phyloP scores from a whole-genome alignment of 148 eudicot species.

The Limonium bicolor region DNA sequence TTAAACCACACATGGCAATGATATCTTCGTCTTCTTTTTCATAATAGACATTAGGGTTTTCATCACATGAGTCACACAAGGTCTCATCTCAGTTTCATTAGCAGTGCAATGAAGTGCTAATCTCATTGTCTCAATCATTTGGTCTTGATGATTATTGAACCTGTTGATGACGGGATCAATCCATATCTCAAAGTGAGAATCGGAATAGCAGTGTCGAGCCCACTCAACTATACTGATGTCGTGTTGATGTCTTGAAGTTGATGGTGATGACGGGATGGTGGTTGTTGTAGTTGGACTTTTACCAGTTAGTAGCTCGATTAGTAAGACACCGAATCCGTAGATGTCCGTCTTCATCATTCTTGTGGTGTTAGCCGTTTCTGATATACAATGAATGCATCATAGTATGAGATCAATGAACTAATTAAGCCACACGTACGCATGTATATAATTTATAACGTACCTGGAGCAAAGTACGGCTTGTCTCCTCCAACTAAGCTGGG shows the following conservation, averaged over 20 bases:
- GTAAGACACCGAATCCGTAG: slow-evolving; percentile 56
- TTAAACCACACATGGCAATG: too few species aligned
- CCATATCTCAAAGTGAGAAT: slow-evolving; percentile 74
- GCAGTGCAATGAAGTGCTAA: slow-evolving; percentile 67
- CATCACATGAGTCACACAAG: slow-evolving; percentile 37
- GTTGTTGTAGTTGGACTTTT: slow-evolving; percentile 29
- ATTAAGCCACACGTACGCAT: neutral
- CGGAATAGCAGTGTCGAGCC: slow-evolving; percentile 76
- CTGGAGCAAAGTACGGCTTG: slow-evolving; percentile 65
- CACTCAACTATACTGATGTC: slow-evolving; percentile 39
- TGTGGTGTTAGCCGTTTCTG: slow-evolving; percentile 48
- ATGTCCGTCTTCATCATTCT: slow-evolving; percentile 46
- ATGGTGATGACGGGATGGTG: too few species aligned
- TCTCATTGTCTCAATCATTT: slow-evolving; percentile 58
- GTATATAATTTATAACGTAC: slow-evolving; percentile 12
- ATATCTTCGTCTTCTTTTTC: too few species aligned
- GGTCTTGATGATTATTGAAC: slow-evolving; percentile 14
- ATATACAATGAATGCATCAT: neutral
- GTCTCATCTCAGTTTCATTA: slow-evolving; percentile 43
- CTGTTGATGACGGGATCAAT: slow-evolving; percentile 33
- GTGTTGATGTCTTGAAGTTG: too few species aligned
- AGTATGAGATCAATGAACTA: neutral
- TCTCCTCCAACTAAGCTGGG: slow-evolving; percentile 33
- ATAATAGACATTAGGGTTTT: slow-evolving; percentile 29
- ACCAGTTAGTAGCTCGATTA: slow-evolving; percentile 64